Conservation (phyloP, 2,329 filamentous ascomycete species). For the Trichothecium roseum region DNA sequence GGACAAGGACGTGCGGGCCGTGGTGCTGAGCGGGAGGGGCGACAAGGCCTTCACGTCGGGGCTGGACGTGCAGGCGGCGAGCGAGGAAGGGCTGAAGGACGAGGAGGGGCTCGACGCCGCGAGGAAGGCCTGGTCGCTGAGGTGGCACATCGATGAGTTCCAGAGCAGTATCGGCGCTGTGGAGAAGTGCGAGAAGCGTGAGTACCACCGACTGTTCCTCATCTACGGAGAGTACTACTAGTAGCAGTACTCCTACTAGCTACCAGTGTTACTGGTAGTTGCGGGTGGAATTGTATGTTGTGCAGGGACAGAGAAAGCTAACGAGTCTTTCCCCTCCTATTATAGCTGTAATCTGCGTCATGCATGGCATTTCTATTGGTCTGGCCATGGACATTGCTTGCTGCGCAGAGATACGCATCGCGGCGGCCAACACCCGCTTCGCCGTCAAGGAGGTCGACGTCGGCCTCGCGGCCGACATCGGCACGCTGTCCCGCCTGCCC, state of each 20-base stretch:
- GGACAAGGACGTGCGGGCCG: conserved; percentile 62
- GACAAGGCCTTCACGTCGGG: conserved; percentile 78
- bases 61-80: conserved; percentile 68
- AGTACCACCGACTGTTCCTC: conserved; percentile 15
- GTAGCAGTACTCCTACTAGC: no score
- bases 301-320: background rate
- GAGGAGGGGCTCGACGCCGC: conserved; percentile 42
- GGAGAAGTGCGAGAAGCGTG: conserved; percentile 83
- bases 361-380: conserved; percentile 72
- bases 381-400: conserved; percentile 66
- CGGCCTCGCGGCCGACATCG: conserved; percentile 69
- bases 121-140: conserved; percentile 49
- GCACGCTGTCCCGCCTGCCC: conserved; percentile 62
- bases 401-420: conserved; percentile 62
- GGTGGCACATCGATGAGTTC: conserved; percentile 66
- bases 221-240: no score
- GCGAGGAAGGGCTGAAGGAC: conserved; percentile 34
- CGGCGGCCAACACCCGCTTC: conserved; percentile 47
- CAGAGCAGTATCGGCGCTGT: conserved; percentile 67
- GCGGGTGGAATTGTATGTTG: no score
- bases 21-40: conserved; percentile 74
- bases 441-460: conserved; percentile 77
- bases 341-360: conserved; percentile 65
- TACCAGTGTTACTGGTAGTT: no score
- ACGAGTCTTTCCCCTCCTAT: background rate